Percentiles rank a stretch among this genome's conserved stretches.
Conservation (phyloP, 1,139 yeast genomes). For the Zygoascus meyerae region DNA sequence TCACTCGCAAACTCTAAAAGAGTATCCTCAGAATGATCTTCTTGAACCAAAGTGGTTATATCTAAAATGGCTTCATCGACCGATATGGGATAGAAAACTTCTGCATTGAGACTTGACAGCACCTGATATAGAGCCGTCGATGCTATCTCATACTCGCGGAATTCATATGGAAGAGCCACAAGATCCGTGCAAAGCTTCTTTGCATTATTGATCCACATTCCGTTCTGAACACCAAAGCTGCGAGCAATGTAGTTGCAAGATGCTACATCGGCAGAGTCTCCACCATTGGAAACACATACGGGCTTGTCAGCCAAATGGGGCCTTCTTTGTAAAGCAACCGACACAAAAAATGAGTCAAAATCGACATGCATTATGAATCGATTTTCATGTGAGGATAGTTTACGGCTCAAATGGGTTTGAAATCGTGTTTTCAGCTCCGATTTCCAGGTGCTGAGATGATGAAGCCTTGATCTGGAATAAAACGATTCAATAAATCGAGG, state of each 20-base stretch:
- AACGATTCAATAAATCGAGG: constrained; percentile 69
- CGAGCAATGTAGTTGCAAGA: constrained; percentile 89
- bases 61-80: constrained; percentile 88
- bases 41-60: constrained; percentile 37
- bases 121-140: constrained; percentile 52
- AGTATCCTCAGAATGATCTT: neutral
- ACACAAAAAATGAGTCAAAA: constrained; percentile 90
- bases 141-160: constrained; percentile 59
- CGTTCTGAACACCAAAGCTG: constrained; percentile 65
- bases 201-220: constrained; percentile 83
- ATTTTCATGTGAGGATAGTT: constrained; percentile 7
- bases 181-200: constrained; percentile 58
- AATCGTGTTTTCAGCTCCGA: constrained; percentile 63
- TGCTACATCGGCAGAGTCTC: constrained; percentile 64
- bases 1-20: constrained; percentile 30
- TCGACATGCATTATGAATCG: constrained; percentile 67
- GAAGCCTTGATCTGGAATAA: constrained; percentile 77
- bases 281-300: constrained; percentile 81
- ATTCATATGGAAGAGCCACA: constrained; percentile 62
- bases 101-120: constrained; percentile 41
- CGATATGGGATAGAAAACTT: constrained; percentile 73
- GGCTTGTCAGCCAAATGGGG: constrained; percentile 53
- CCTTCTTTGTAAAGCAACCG: constrained; percentile 62
- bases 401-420: constrained; percentile 37
- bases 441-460: constrained; percentile 85